These are phyloP conservation scores for Hymenoscyphus occultus DNA, from an alignment of 2,329 filamentous ascomycete genomes.

Conservation along the genomic window DNA sequence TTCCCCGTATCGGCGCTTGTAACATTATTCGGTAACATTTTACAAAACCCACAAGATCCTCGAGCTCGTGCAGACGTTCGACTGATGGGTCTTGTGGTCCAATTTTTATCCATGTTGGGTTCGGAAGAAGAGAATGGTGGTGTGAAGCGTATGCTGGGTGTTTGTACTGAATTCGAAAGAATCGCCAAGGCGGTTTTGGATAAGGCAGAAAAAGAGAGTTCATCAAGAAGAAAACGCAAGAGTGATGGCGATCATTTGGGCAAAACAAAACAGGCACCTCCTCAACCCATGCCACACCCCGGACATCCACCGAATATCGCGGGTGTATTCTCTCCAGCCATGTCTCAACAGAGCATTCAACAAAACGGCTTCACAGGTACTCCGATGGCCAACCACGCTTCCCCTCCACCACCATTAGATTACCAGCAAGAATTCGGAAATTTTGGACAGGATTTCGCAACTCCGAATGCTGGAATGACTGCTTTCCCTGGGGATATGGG, in stretches of 20 bases:
- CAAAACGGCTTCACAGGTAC: constrained; percentile 32
- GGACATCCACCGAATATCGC: constrained; percentile 25
- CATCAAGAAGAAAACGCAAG: constrained; percentile 75
- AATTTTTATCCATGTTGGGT: constrained; percentile 85
- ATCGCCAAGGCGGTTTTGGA: constrained; percentile 90
- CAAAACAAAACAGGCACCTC: constrained; percentile 26
- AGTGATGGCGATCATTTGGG: constrained; percentile 48
- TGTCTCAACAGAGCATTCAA: constrained; percentile 29
- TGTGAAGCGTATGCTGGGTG: constrained; percentile 87
- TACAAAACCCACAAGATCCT: constrained; percentile 90
- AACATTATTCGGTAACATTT: constrained; percentile 91
- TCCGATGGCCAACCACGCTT: constrained; percentile 21
- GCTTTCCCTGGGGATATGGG: constrained; percentile 30
- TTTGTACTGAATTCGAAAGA: constrained; percentile 94
- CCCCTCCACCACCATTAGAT: constrained; percentile 15
- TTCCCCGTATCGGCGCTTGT: constrained; percentile 95
- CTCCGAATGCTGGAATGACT: constrained; percentile 27
- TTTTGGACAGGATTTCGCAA: constrained; percentile 29
- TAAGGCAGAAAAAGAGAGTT: constrained; percentile 77
- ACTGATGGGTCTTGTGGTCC: constrained; percentile 89
- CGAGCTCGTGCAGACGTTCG: constrained; percentile 84
- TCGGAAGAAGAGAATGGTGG: constrained; percentile 86
- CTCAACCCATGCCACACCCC: constrained; percentile 29
- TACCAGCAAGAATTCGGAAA: constrained; percentile 26
- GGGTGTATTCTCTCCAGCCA: constrained; percentile 31